Evolutionary conservation across 805 yeast genomes (phyloP).

Genomic region (Cyberlindnera japonica): DNA sequence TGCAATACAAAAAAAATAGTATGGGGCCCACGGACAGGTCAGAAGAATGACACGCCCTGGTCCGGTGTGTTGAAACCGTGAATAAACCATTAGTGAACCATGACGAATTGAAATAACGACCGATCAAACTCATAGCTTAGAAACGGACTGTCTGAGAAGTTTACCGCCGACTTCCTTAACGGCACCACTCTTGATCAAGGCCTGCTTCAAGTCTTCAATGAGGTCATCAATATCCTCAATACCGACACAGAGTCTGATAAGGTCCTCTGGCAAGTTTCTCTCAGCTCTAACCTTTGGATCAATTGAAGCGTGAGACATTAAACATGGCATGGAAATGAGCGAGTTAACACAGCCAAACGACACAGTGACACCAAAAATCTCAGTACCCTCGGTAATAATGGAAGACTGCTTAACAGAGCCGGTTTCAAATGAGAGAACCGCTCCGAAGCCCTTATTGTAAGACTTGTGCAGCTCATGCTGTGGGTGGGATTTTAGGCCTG

Average conservation of each 20-base stretch:
- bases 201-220: constrained; percentile 71
- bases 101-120: neutral
- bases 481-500: constrained; percentile 80
- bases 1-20: neutral
- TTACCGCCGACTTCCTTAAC: constrained; percentile 31
- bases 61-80: constrained; percentile 9
- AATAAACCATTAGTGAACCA: constrained; percentile 1
- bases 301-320: constrained; percentile 96
- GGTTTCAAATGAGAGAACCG: constrained; percentile 85
- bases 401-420: constrained; percentile 66
- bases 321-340: constrained; percentile 88
- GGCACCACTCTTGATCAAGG: constrained; percentile 65
- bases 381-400: constrained; percentile 68
- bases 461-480: constrained; percentile 75
- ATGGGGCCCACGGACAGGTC: constrained; percentile 1
- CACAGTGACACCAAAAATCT: constrained; percentile 83
- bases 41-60: constrained; percentile 1
- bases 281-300: constrained; percentile 83
- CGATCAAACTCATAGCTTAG: constrained; percentile 19
- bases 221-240: constrained; percentile 81
- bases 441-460: constrained; percentile 83
- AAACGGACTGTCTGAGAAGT: constrained; percentile 17
- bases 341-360: constrained; percentile 95
- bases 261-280: constrained; percentile 89
- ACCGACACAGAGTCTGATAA: constrained; percentile 87